Evolutionary conservation across 805 yeast genomes (phyloP).

Genomic region (Starmerella tilneyi): DNA sequence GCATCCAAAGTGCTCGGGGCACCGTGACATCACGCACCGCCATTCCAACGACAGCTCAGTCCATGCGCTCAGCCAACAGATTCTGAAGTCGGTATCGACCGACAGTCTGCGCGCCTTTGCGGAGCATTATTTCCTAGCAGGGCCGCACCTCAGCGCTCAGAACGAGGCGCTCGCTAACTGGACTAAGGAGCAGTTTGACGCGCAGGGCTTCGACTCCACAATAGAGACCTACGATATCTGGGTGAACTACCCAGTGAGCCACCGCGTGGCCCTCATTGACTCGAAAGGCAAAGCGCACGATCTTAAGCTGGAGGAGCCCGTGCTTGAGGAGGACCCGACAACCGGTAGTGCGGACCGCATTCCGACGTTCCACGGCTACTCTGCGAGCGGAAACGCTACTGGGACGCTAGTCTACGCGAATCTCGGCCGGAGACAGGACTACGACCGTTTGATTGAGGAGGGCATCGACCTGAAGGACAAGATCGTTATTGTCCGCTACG

Average conservation of each 20-base stretch:
- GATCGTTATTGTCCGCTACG: conserved; percentile 59
- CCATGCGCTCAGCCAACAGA: conserved; percentile 5
- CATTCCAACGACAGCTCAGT: conserved; percentile 3
- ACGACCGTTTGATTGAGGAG: conserved; percentile 36
- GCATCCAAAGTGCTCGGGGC: too few relatives aligned
- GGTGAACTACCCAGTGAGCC: conserved; percentile 52
- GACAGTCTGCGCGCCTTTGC: conserved; percentile 15
- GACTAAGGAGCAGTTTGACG: conserved; percentile 48
- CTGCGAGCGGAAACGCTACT: conserved; percentile 66
- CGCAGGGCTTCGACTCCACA: conserved; percentile 46
- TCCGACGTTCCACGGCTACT: conserved; percentile 69
- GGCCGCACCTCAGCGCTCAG: conserved; percentile 33
- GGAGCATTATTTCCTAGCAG: conserved; percentile 25
- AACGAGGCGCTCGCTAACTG: conserved; percentile 39
- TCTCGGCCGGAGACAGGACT: conserved; percentile 57
- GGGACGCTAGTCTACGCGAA: conserved; percentile 57
- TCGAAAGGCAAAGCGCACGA: conserved; percentile 34
- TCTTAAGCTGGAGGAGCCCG: conserved; percentile 48
- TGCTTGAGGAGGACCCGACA: conserved; percentile 43
- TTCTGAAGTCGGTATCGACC: conserved; percentile 12
- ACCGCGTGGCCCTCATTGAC: conserved; percentile 39
- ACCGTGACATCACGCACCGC: too few relatives aligned
- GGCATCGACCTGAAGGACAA: conserved; percentile 47
- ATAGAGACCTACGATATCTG: conserved; percentile 53
- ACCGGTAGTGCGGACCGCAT: conserved; percentile 40